Conservation (phyloP, 1,284 basidiomycete genomes). For the Ganoderma leucocontextum region DNA sequence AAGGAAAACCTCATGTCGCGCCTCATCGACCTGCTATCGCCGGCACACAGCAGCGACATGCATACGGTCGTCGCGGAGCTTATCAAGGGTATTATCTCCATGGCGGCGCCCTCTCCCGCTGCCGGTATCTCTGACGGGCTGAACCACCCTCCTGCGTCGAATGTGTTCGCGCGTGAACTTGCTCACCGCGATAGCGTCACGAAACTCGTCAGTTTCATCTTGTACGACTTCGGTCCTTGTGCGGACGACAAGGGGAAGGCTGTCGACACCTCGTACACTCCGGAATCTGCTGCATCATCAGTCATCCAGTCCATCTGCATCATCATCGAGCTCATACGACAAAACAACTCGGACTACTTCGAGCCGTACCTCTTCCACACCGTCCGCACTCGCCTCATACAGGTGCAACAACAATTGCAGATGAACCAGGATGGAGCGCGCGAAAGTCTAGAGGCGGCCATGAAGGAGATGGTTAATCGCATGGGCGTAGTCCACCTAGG, state of each 20-base stretch:
- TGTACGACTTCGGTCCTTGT: constrained; percentile 64
- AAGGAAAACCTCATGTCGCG: constrained; percentile 85
- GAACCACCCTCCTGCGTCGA: constrained; percentile 79
- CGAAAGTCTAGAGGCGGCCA: constrained; percentile 78
- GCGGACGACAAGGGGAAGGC: constrained; percentile 32
- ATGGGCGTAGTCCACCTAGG: constrained; percentile 97
- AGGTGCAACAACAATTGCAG: constrained; percentile 72
- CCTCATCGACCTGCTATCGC: constrained; percentile 87
- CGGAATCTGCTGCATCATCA: constrained; percentile 86
- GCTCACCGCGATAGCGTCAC: constrained; percentile 79
- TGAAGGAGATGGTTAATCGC: constrained; percentile 88
- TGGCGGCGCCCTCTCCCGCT: constrained; percentile 90
- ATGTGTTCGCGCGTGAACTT: constrained; percentile 91
- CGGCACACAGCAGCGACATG: constrained; percentile 78
- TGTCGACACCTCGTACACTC: constrained; percentile 38
- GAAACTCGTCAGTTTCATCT: constrained; percentile 83
- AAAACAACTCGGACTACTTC: constrained; percentile 99
- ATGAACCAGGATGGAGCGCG: constrained; percentile 66
- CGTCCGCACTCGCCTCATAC: constrained; percentile 88
- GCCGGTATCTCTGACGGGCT: constrained; percentile 71
- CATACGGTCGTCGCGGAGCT: constrained; percentile 93
- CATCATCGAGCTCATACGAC: constrained; percentile 95
- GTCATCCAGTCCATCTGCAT: constrained; percentile 90
- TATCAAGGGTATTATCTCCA: constrained; percentile 94
- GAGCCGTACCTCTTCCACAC: constrained; percentile 99